Conservation (phyloP, 371 early-diverging fungal genomes). For the Circinella umbellata region DNA sequence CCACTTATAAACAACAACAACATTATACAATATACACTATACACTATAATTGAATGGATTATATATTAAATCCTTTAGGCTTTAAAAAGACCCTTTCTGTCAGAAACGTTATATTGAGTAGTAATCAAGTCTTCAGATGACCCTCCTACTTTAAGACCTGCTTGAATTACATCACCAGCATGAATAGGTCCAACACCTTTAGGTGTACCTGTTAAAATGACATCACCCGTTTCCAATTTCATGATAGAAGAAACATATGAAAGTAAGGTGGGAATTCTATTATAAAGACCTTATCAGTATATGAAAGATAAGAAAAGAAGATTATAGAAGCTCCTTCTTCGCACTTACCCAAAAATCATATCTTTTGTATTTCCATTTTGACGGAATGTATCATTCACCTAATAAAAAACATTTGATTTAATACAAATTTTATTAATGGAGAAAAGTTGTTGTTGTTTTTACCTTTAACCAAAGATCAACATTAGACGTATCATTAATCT, state of each 20-base stretch:
- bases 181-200: slow-evolving; percentile 85
- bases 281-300: background rate
- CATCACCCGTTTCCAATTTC: slow-evolving; percentile 85
- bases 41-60: too few relatives aligned
- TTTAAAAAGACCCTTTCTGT: slow-evolving; percentile 46
- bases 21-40: background rate
- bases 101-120: slow-evolving; percentile 40
- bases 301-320: background rate
- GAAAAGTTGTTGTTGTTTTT: background rate
- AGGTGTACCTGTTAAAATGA: slow-evolving; percentile 86
- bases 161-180: slow-evolving; percentile 79
- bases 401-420: background rate
- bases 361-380: slow-evolving; percentile 89
- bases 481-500: slow-evolving; percentile 73
- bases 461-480: slow-evolving; percentile 85
- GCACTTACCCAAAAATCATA: slow-evolving; percentile 87
- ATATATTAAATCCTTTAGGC: background rate
- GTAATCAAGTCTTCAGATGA: slow-evolving; percentile 34
- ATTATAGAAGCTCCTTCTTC: background rate
- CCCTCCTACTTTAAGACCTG: slow-evolving; percentile 63
- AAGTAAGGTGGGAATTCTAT: slow-evolving; percentile 64
- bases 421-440: background rate
- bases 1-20: background rate
- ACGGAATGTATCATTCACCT: slow-evolving; percentile 73
- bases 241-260: slow-evolving; percentile 82